A percentile compares a stretch with the other conserved stretches of the same genome.
phyloP scores from a whole-genome alignment of 331 rosid genomes.

The Quercus phellos region DNA sequence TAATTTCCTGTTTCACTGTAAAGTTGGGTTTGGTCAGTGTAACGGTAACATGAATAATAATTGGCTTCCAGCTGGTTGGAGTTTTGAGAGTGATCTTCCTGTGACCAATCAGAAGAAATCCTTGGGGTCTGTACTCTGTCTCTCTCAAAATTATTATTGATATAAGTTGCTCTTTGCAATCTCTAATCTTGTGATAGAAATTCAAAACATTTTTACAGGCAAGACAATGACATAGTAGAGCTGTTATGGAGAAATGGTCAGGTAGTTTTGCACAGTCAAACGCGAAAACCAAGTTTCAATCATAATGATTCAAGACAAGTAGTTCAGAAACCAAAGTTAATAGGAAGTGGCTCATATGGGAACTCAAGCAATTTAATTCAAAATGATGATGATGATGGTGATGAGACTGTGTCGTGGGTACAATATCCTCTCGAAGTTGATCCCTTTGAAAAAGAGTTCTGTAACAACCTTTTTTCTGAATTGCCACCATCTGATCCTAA shows the following conservation, averaged over 20 bases:
- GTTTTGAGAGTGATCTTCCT: constrained; percentile 49
- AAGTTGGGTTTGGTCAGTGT: constrained; percentile 28
- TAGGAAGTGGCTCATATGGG: constrained; percentile 35
- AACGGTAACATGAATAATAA: constrained; percentile 39
- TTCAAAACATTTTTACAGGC: constrained; percentile 38
- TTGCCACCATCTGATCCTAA: constrained; percentile 46
- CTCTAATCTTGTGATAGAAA: not conserved
- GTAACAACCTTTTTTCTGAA: constrained; percentile 51
- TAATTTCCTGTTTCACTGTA: constrained; percentile 31
- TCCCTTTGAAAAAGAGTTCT: constrained; percentile 55
- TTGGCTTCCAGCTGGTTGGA: constrained; percentile 48
- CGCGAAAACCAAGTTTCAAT: constrained; percentile 32
- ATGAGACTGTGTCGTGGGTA: constrained; percentile 58
- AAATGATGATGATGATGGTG: constrained; percentile 16
- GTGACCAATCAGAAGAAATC: constrained; percentile 49
- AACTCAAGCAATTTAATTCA: constrained; percentile 47
- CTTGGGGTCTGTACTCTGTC: constrained; percentile 47
- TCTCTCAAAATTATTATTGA: constrained; percentile 3
- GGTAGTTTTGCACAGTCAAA: constrained; percentile 69
- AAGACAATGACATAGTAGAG: constrained; percentile 65
- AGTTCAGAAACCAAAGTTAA: constrained; percentile 35
- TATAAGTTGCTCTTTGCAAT: not conserved
- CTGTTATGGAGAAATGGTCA: constrained; percentile 80
- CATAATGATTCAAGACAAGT: constrained; percentile 40
- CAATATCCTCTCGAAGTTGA: constrained; percentile 56